Base-by-base conservation (phyloP, 1,139 yeast genomes). In the Scheffersomyces cryptocercus region DNA sequence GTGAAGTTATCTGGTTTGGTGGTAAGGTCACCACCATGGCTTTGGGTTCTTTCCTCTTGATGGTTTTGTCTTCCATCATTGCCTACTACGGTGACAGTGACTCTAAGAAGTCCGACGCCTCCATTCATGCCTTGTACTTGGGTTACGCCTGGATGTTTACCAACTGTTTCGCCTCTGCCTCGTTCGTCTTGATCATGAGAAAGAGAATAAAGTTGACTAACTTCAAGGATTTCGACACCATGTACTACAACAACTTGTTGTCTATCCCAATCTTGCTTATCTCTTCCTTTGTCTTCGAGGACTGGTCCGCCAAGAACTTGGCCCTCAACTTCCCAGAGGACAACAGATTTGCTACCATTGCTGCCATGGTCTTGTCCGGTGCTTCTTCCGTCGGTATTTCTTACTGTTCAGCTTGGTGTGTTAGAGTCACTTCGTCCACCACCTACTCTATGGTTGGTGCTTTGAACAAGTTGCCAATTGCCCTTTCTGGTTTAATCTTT, bases 401-500 rank as follows among this genome's bases (percentile, higher is more conserved):
- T 38, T 93, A 95, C 79, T 89, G 97, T 69, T 89, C 98, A 28
- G 99, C 97, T 49, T 93, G 99, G 99, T 93, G 99, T 81, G 96
- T 93, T 51, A 88, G 99, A 75, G 98, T 91, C 52, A 95, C 99
- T 37, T 89, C 97, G 14, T 90, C 98, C 29, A 93, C 99, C 47
- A 93, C 99, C 44, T 93, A 93, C 74, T 88, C 97, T 42, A 93
- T 93, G 99, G 98, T 93, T 51, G 99, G 99, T 64, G 99, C 99
- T 43, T 82, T 93, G 69, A 93, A 93, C 81, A 95, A 95, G 76
- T 82, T 93, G 61, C 99, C 99, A 61, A 89, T 95, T 61, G 99
- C 99, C 20, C 77, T 95, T 49, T 85, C 96, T 30, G 99, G 99
- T 36, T 81, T 95, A 63, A 65, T 93, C 53, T 93, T 93, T 79